A percentile compares a stretch with the other conserved stretches of the same genome.
Conservation (phyloP, 192 early-diverging fungal species). For the Phlyctochytrium bullatum region DNA sequence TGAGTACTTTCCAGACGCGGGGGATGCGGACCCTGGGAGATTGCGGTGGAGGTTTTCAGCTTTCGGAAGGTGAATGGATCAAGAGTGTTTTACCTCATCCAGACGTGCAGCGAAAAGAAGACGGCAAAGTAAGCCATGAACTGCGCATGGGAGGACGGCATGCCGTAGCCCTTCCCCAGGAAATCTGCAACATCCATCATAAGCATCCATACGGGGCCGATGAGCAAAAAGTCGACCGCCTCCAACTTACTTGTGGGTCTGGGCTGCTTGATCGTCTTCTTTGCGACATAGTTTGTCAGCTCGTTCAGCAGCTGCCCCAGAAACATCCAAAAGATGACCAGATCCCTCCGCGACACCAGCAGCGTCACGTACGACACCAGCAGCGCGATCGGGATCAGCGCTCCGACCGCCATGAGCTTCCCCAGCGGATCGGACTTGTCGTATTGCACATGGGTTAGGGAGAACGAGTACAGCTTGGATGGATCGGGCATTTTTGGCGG, state of each 20-base stretch:
- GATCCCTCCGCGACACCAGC: slow-evolving; percentile 57
- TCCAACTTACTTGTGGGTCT: slow-evolving; percentile 60
- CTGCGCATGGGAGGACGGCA: slow-evolving; percentile 82
- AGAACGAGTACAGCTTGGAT: slow-evolving; percentile 49
- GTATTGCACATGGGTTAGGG: slow-evolving; percentile 73
- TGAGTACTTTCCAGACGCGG: neutral
- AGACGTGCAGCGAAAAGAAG: slow-evolving; percentile 54
- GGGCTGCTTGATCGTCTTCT: slow-evolving; percentile 56
- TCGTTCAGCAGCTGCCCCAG: slow-evolving; percentile 73
- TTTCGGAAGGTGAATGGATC: slow-evolving; percentile 4
- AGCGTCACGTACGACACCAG: slow-evolving; percentile 68
- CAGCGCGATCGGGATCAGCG: slow-evolving; percentile 65
- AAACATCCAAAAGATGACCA: slow-evolving; percentile 58
- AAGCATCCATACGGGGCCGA: slow-evolving; percentile 1
- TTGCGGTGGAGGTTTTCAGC: neutral
- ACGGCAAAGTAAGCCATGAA: slow-evolving; percentile 75
- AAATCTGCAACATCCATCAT: slow-evolving; percentile 46
- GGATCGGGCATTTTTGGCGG: too few relatives aligned
- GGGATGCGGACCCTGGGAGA: too few relatives aligned
- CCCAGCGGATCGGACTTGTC: slow-evolving; percentile 53
- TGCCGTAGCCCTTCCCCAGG: slow-evolving; percentile 74
- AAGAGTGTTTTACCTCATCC: slow-evolving; percentile 32
- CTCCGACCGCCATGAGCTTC: slow-evolving; percentile 51
- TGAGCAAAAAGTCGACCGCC: neutral
- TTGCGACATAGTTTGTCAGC: slow-evolving; percentile 58